phyloP scores from a whole-genome alignment of 2,329 filamentous ascomycete species.

The Pseudopithomyces maydicus region DNA sequence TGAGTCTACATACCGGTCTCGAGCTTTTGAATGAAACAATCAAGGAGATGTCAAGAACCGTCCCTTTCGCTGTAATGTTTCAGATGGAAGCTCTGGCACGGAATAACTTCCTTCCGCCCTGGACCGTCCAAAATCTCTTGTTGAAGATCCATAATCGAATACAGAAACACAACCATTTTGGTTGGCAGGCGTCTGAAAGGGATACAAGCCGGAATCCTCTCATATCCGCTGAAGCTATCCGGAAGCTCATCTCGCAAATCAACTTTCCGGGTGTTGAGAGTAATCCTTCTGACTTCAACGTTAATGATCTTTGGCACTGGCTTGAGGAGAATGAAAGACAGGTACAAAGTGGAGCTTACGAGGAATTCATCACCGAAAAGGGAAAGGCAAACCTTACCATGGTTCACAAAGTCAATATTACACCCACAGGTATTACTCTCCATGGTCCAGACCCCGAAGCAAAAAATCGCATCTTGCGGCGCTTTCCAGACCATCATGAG shows the following conservation, averaged over 20 bases:
- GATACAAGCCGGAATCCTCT: background rate
- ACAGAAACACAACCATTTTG: background rate
- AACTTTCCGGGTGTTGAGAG: conserved; percentile 11
- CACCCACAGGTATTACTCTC: conserved; percentile 44
- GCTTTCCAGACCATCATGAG: conserved; percentile 11
- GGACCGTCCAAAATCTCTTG: conserved; percentile 12
- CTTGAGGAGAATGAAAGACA: conserved; percentile 11
- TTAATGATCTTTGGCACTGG: conserved; percentile 11
- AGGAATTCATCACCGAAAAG: background rate
- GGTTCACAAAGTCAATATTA: conserved; percentile 17
- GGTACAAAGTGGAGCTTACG: background rate
- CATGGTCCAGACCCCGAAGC: conserved; percentile 60
- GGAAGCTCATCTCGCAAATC: conserved; percentile 14
- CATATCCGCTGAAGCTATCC: conserved; percentile 13
- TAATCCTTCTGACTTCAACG: conserved; percentile 8
- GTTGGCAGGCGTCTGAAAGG: background rate
- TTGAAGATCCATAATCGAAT: background rate
- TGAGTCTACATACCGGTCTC: background rate
- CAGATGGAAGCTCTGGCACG: conserved; percentile 69
- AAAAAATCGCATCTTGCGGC: conserved; percentile 41
- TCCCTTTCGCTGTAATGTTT: conserved; percentile 66
- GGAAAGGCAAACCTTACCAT: background rate
- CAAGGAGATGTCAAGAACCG: background rate
- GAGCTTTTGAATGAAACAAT: conserved; percentile 3
- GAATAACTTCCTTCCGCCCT: conserved; percentile 48